phyloP scores from a whole-genome alignment of 768 basidiomycete genomes.

The Leccinum variicolor region DNA sequence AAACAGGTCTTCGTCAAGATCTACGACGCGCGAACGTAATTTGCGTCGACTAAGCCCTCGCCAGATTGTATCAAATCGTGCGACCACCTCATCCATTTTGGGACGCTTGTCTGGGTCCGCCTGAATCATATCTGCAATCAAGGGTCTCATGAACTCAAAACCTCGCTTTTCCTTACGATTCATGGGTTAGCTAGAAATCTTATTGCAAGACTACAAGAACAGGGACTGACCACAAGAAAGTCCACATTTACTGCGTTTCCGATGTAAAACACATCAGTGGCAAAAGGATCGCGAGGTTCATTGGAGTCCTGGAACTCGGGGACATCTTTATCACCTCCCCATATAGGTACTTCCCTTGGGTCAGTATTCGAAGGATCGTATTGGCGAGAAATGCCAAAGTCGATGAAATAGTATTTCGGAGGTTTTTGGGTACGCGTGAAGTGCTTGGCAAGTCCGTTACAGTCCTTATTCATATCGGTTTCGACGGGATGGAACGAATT shows the following conservation, averaged over 20 bases:
- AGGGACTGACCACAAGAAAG: neutral
- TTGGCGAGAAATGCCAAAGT: too few species aligned
- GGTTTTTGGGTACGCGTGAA: neutral
- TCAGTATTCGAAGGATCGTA: too few species aligned
- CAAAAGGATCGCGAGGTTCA: neutral
- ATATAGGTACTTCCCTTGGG: too few species aligned
- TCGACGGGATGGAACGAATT: neutral
- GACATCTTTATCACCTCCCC: neutral
- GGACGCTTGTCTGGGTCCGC: neutral
- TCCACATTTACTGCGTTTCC: neutral
- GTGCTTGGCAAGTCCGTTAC: neutral
- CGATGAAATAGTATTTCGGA: neutral
- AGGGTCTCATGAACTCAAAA: neutral
- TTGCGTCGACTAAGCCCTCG: neutral
- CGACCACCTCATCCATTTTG: neutral
- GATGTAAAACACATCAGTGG: neutral
- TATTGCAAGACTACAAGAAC: neutral
- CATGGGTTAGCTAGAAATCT: neutral
- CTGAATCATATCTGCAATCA: neutral
- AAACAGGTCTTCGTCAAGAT: neutral
- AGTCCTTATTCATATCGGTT: neutral
- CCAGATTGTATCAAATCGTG: neutral
- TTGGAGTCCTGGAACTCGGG: neutral
- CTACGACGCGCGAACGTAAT: neutral
- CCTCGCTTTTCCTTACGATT: neutral